Evolutionary conservation across 1,284 basidiomycete species (phyloP), one percentile per base, ranked within the genome.

Genomic region (Ustanciosporium gigantosporum): DNA sequence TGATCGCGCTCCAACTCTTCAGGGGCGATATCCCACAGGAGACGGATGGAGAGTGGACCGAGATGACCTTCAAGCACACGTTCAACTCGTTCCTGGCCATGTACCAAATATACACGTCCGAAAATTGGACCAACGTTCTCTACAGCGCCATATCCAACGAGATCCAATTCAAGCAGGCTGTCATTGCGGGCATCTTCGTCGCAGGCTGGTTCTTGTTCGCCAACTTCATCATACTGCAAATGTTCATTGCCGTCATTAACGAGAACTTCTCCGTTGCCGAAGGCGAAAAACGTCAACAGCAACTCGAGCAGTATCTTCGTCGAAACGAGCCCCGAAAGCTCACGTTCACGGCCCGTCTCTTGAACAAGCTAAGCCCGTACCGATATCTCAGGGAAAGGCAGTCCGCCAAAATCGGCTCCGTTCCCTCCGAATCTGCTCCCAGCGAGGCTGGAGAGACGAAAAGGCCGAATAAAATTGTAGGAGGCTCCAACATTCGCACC

Each of bases 221-320:
- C 2, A 94, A 94, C 77, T 94, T 93, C 81, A 91, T 96, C 70
- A 83, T 97, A n/a, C 79, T 95, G 47, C 92, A 96, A 73, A 90
- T 97, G 87, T 96, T 97, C 81, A 92, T 98, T 73, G 94, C 93
- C 25, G 93, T 97, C 43, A 93, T 98, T 82, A 92, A 95, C 78
- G 93, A 96, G 81, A 96, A 95, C 79, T 97, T 97, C 69, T 84
- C 88, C 34, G 85, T 96, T 4, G 91, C 91, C 0, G 94, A 97
- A 73, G 90, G 94, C 76, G 84, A 87, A 36, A 96, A 95, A 80
- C 86, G 87, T 47, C 84, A 85, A 36, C 84, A 88, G 64, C 94
- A 97, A 78, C 85, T 89, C 7, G 86, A 82, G 39, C 78, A 79
- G 46, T 78, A 85, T 65, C 78, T 82, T 21, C 78, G 79, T 29